Conservation (phyloP, 2,329 filamentous ascomycete genomes). For the Aspergillus pseudoterreus region DNA sequence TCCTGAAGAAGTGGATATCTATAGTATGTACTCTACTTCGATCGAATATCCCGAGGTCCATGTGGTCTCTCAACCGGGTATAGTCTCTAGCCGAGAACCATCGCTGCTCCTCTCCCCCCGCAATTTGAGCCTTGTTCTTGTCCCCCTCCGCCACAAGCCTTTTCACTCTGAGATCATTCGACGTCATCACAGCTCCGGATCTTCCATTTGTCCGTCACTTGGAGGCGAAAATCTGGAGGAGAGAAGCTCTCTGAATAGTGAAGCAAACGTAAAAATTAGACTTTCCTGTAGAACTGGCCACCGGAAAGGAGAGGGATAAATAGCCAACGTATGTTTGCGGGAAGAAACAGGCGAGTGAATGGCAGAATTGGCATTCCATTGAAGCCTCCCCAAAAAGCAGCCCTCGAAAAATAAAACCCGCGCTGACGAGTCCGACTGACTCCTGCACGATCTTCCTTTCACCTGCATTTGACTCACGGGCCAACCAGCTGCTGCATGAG, state of each 20-base stretch:
- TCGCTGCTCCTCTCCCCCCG: conserved; percentile 15
- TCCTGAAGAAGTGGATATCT: too few relatives aligned
- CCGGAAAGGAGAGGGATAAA: neutral
- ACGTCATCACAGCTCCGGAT: conserved; percentile 15
- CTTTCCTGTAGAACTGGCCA: neutral
- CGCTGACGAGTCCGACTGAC: neutral
- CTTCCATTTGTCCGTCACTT: conserved; percentile 12
- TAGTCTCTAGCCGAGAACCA: conserved; percentile 11
- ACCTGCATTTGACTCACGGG: neutral
- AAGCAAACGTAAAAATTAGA: neutral
- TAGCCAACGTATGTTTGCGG: neutral
- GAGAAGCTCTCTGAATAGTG: neutral
- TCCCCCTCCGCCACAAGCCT: conserved; percentile 4
- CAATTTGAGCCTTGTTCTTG: conserved; percentile 12
- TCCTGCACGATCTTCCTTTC: neutral
- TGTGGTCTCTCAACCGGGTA: conserved; percentile 12
- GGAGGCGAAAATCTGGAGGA: neutral
- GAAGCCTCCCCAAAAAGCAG: neutral
- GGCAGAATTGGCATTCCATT: neutral
- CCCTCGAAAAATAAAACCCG: neutral
- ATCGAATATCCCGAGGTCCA: neutral
- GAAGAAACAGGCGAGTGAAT: neutral
- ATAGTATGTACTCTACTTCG: too few relatives aligned
- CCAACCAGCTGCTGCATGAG: conserved; percentile 9
- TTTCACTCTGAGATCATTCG: conserved; percentile 13